phyloP scores from a whole-genome alignment of 371 early-diverging fungal species.

The Mucor irregularis region DNA sequence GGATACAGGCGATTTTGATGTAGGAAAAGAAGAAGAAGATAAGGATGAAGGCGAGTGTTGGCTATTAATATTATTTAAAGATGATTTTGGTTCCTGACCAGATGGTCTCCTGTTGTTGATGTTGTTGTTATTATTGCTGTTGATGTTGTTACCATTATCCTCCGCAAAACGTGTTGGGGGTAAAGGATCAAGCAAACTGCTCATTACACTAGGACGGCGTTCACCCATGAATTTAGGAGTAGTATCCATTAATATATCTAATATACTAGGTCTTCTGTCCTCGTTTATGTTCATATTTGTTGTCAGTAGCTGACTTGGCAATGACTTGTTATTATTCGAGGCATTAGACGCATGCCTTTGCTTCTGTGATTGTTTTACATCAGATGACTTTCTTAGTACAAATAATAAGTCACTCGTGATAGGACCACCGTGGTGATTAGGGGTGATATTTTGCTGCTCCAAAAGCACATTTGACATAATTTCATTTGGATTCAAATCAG shows the following conservation, averaged over 20 bases:
- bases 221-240: conserved; percentile 22
- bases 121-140: no score
- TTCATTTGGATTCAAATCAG: conserved; percentile 33
- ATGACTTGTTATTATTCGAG: neutral
- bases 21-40: conserved; percentile 32
- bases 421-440: conserved; percentile 19
- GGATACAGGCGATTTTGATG: conserved; percentile 8
- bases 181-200: conserved; percentile 4
- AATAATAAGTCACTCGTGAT: conserved; percentile 46
- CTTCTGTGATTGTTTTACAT: conserved; percentile 2
- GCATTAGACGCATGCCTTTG: conserved; percentile 4
- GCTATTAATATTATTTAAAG: conserved; percentile 18
- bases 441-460: conserved; percentile 19
- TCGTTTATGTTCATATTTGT: neutral
- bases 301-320: conserved; percentile 2
- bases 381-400: conserved; percentile 27
- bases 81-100: conserved; percentile 35
- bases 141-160: no score
- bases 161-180: conserved; percentile 21
- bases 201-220: conserved; percentile 19
- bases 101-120: conserved; percentile 16
- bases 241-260: conserved; percentile 48
- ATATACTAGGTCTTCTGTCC: conserved; percentile 43
- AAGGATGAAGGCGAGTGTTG: conserved; percentile 18
- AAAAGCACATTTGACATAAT: conserved; percentile 39